Percentiles rank a stretch among this genome's conserved stretches.
Evolutionary conservation across 2,329 filamentous ascomycete genomes (phyloP).

Genomic region (Thielaviopsis cerberus): DNA sequence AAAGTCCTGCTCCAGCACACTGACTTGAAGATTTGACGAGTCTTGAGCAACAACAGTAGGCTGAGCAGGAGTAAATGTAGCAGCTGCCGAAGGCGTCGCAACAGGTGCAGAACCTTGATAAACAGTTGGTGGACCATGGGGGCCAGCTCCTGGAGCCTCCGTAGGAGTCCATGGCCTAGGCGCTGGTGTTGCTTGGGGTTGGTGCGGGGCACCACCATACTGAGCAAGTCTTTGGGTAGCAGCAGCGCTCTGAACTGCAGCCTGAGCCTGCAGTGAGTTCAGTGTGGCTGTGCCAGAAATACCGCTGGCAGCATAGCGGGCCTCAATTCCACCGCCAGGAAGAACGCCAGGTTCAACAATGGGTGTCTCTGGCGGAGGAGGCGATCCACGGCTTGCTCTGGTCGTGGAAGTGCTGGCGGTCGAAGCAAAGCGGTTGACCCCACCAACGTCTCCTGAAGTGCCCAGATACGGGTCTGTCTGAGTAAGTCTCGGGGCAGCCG

Average conservation of each 20-base stretch:
- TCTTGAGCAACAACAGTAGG: constrained; percentile 3
- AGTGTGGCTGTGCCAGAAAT: constrained; percentile 74
- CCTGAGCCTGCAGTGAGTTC: constrained; percentile 40
- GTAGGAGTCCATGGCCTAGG: constrained; percentile 84
- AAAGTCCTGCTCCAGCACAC: constrained; percentile 71
- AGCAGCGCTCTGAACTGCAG: constrained; percentile 46
- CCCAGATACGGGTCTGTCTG: constrained; percentile 17
- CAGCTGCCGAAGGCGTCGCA: constrained; percentile 16
- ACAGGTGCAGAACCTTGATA: constrained; percentile 56
- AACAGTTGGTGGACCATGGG: constrained; percentile 75
- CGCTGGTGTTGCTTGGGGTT: constrained; percentile 11
- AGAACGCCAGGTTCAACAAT: constrained; percentile 51
- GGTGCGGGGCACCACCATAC: constrained; percentile 37
- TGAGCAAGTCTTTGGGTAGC: constrained; percentile 66
- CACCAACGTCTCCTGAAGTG: constrained; percentile 26
- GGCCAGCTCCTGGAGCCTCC: constrained; percentile 67
- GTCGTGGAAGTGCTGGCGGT: constrained; percentile 89
- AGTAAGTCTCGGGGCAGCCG: constrained; percentile 16
- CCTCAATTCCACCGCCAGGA: constrained; percentile 71
- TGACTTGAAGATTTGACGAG: constrained; percentile 32
- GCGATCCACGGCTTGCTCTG: constrained; percentile 75
- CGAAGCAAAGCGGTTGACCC: constrained; percentile 47
- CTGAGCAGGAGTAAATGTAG: neutral
- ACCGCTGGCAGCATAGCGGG: constrained; percentile 75
- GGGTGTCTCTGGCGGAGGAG: constrained; percentile 85